Conservation (phyloP, 129 eudicot genomes). For the Smallanthus sonchifolius region DNA sequence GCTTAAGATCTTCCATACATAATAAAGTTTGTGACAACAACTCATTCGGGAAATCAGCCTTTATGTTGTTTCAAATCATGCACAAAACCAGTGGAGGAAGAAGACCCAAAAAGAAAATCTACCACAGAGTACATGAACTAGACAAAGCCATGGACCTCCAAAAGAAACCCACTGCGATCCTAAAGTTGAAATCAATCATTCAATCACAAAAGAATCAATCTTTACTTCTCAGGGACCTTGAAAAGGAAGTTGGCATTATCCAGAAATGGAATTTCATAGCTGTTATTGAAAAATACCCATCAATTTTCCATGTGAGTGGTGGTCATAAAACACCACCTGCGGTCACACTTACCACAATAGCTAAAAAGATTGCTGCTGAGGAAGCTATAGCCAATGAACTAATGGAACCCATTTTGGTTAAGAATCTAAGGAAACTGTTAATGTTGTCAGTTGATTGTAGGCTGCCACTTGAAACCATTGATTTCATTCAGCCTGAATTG, state of each 20-base stretch:
- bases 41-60: slow-evolving; percentile 23
- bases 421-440: slow-evolving; percentile 65
- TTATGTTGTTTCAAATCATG: slow-evolving; percentile 54
- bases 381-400: slow-evolving; percentile 50
- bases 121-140: slow-evolving; percentile 70
- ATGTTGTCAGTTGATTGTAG: slow-evolving; percentile 90
- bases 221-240: slow-evolving; percentile 83
- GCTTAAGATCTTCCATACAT: slow-evolving; percentile 14
- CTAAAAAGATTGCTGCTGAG: slow-evolving; percentile 53
- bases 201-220: slow-evolving; percentile 55
- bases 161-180: slow-evolving; percentile 60
- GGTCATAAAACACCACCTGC: slow-evolving; percentile 56
- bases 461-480: slow-evolving; percentile 64
- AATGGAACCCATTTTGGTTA: slow-evolving; percentile 89
- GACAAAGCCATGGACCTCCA: slow-evolving; percentile 81
- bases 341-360: slow-evolving; percentile 54
- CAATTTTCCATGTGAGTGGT: slow-evolving; percentile 58
- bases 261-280: slow-evolving; percentile 88
- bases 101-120: slow-evolving; percentile 76
- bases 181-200: slow-evolving; percentile 61
- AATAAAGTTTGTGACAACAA: neutral
- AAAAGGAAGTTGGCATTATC: slow-evolving; percentile 82
- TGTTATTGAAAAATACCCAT: slow-evolving; percentile 67
- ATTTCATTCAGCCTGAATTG: slow-evolving; percentile 51
- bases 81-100: slow-evolving; percentile 66